These are phyloP conservation scores for Phialophora expanda DNA, from an alignment of 2,329 filamentous ascomycete genomes.

Conservation along the genomic window DNA sequence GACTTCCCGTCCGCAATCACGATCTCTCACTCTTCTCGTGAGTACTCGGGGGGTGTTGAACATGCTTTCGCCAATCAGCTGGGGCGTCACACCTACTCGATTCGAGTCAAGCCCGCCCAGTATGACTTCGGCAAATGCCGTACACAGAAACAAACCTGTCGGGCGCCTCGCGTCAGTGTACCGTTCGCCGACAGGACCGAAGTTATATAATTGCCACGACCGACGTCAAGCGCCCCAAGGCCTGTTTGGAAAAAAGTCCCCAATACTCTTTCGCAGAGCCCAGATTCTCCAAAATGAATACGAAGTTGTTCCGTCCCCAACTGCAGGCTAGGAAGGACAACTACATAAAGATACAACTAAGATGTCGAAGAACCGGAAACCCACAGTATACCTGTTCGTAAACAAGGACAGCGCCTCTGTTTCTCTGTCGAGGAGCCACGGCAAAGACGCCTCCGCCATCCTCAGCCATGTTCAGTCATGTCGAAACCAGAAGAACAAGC, in stretches of 20 bases:
- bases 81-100: slow-evolving; percentile 18
- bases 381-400: slow-evolving; percentile 25
- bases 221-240: not conserved
- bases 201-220: not conserved
- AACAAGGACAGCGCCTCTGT: slow-evolving; percentile 26
- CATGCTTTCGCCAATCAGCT: slow-evolving; percentile 11
- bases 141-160: not conserved
- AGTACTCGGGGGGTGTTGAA: not conserved
- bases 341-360: not conserved
- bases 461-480: slow-evolving; percentile 30
- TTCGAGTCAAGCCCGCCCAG: slow-evolving; percentile 10
- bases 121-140: slow-evolving; percentile 5
- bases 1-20: slow-evolving; percentile 11
- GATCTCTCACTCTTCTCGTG: not conserved
- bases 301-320: not conserved
- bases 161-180: not conserved
- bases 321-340: not conserved
- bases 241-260: not conserved
- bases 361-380: slow-evolving; percentile 14
- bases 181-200: not conserved
- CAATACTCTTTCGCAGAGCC: not conserved
- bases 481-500: slow-evolving; percentile 26
- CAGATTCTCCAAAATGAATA: slow-evolving; percentile 1
- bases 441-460: slow-evolving; percentile 26
- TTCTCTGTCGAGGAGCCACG: slow-evolving; percentile 25